Conservation (phyloP, 2,329 filamentous ascomycete genomes). For the Fusarium brachygibbosum region DNA sequence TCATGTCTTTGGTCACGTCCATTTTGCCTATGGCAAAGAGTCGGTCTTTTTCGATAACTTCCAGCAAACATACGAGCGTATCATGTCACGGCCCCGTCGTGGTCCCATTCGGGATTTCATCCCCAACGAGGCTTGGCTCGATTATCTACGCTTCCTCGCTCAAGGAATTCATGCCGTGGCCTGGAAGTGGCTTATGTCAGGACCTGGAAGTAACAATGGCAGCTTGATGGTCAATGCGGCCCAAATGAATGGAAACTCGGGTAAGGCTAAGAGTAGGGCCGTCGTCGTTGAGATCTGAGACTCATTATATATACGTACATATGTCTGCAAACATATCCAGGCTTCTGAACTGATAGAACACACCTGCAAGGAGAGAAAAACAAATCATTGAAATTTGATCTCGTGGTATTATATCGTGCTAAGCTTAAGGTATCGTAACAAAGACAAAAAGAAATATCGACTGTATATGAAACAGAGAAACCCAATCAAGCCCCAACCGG, state of each 20-base stretch:
- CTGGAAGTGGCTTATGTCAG: conserved; percentile 70
- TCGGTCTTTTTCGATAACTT: conserved; percentile 80
- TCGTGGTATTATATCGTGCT: conserved; percentile 27
- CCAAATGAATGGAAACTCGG: conserved; percentile 68
- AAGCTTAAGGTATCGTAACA: conserved; percentile 18
- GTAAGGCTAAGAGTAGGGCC: conserved; percentile 59
- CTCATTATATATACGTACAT: background rate
- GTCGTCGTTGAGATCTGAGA: conserved; percentile 54
- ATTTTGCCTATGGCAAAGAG: conserved; percentile 79
- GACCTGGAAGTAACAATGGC: conserved; percentile 64
- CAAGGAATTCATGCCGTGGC: conserved; percentile 63
- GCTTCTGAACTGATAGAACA: background rate
- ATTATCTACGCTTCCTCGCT: conserved; percentile 59
- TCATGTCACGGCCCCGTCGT: conserved; percentile 62
- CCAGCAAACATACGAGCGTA: conserved; percentile 78
- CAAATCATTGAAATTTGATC: background rate
- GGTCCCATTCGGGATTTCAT: conserved; percentile 62
- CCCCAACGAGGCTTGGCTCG: conserved; percentile 62
- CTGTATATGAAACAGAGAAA: conserved; percentile 18
- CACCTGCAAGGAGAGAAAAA: background rate
- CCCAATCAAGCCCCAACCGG: conserved; percentile 1
- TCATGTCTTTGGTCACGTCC: conserved; percentile 89
- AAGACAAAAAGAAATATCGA: conserved; percentile 33
- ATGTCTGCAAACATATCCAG: background rate
- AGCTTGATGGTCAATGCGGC: conserved; percentile 69